A percentile compares a stretch with the other conserved stretches of the same genome.
Evolutionary conservation across 2,329 filamentous ascomycete species (phyloP).

Genomic region (Arthrobotrys iridis): DNA sequence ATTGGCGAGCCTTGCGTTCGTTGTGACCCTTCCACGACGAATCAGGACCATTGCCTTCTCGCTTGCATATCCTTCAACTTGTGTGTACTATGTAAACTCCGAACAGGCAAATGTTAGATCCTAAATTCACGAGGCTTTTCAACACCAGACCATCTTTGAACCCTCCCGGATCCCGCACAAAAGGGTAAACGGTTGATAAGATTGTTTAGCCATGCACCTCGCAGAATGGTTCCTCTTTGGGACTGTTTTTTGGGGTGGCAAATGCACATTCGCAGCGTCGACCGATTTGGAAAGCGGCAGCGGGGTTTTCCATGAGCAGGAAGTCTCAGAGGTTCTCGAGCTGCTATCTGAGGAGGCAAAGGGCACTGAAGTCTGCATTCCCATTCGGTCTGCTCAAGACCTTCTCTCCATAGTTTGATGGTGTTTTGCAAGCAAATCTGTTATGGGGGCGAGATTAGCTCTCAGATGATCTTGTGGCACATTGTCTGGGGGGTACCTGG

Average conservation of each 20-base stretch:
- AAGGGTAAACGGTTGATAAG: background rate
- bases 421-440: background rate
- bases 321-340: background rate
- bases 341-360: conserved; percentile 23
- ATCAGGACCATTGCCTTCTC: background rate
- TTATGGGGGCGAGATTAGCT: conserved; percentile 5
- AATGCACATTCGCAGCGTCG: conserved; percentile 21
- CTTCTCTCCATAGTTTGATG: conserved; percentile 9
- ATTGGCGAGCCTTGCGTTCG: conserved; percentile 30
- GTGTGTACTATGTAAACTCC: conserved; percentile 27
- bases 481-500: too few species aligned
- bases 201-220: conserved; percentile 1
- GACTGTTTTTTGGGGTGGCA: conserved; percentile 37
- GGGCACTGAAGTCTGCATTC: conserved; percentile 33
- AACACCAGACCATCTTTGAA: too few species aligned
- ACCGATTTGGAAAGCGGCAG: conserved; percentile 46
- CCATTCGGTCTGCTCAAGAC: conserved; percentile 6
- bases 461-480: conserved; percentile 43
- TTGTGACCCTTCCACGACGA: background rate
- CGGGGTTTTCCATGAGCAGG: background rate
- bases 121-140: conserved; percentile 38
- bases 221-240: conserved; percentile 36
- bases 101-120: conserved; percentile 7
- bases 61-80: background rate
- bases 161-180: background rate